Evolutionary conservation across 305 asterid genomes (phyloP).

Genomic region (Striga hermonthica): DNA sequence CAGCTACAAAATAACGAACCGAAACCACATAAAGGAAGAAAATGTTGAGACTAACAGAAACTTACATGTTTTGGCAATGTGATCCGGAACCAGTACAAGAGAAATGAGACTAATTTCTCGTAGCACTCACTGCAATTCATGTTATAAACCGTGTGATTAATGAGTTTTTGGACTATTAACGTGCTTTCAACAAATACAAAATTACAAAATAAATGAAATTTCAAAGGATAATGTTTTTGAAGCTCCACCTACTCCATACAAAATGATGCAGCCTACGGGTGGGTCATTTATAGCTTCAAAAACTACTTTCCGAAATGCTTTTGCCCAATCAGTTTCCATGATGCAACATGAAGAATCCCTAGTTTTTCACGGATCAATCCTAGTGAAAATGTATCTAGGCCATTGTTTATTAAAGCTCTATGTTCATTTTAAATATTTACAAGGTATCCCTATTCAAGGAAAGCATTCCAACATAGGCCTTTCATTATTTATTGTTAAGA

Average conservation of each 20-base stretch:
- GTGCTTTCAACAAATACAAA: background rate
- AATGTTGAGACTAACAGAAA: background rate
- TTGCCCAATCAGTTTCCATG: too few species aligned
- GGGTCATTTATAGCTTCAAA: too few species aligned
- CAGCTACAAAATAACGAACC: constrained; percentile 10
- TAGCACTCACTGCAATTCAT: constrained; percentile 67
- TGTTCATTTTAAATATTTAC: background rate
- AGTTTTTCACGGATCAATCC: too few species aligned
- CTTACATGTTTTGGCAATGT: constrained; percentile 71
- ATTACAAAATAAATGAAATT: background rate
- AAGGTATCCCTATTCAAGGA: constrained; percentile 6
- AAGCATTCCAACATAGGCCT: too few species aligned
- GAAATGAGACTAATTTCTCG: constrained; percentile 72
- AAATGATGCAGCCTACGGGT: too few species aligned
- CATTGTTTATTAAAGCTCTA: too few species aligned
- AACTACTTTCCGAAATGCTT: too few species aligned
- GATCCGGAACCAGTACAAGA: constrained; percentile 91
- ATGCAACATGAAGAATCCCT: too few species aligned
- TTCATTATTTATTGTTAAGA: background rate
- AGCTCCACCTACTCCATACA: background rate
- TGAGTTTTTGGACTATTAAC: too few species aligned
- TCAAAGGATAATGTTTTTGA: background rate
- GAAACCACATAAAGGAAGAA: constrained; percentile 7
- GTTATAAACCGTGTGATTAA: too few species aligned
- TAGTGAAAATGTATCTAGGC: too few species aligned